Conservation (phyloP, 257 asterid species). For the Perilla frutescens region DNA sequence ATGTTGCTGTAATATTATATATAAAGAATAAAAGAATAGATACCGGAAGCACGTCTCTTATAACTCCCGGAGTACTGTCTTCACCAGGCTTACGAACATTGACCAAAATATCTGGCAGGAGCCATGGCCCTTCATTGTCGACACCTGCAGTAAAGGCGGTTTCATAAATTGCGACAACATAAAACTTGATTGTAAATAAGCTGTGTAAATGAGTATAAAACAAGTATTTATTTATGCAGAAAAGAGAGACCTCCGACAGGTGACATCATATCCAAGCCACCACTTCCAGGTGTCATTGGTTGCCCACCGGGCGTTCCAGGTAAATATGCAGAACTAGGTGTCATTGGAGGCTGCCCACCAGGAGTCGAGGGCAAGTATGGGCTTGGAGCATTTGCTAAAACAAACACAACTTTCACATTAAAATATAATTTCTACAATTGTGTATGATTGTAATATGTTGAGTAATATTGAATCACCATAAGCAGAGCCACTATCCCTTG, state of each 20-base stretch:
- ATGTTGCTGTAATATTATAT: neutral
- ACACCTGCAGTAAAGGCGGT: conserved; percentile 55
- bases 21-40: conserved; percentile 26
- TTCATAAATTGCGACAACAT: neutral
- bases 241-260: conserved; percentile 76
- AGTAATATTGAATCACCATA: conserved; percentile 58
- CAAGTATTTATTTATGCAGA: neutral
- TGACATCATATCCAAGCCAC: conserved; percentile 95
- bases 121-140: conserved; percentile 89
- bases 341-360: conserved; percentile 98
- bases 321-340: conserved; percentile 92
- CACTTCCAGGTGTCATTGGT: conserved; percentile 98
- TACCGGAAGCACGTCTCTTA: conserved; percentile 84
- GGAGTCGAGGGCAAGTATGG: conserved; percentile 98
- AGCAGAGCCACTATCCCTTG: conserved; percentile 77
- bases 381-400: conserved; percentile 91
- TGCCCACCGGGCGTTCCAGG: conserved; percentile 99
- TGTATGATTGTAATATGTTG: neutral
- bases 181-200: neutral
- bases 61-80: conserved; percentile 67
- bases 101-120: conserved; percentile 82
- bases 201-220: neutral
- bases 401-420: neutral
- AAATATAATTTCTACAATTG: neutral
- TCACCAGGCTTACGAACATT: conserved; percentile 75